Base-by-base conservation (phyloP, 176 grass and related monocot species). In the bread wheat (Triticum aestivum) region DNA sequence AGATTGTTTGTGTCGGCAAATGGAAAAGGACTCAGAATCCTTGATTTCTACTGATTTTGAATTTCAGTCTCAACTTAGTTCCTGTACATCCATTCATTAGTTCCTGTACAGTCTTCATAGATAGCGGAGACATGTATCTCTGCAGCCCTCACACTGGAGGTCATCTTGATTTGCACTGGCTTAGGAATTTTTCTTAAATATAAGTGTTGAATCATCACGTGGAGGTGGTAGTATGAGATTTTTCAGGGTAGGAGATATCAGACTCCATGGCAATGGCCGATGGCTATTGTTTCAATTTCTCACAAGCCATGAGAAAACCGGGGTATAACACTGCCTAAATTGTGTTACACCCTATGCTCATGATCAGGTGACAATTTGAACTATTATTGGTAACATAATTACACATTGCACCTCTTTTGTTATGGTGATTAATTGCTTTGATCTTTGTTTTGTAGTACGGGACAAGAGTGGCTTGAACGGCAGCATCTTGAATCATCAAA, bases 381-480 rank as follows among this genome's bases (percentile, higher is more conserved):
- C 38, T 11, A 11, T 14, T 18, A 54, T 21, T 79, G 10, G 30
- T 24, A 38, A 34, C 62, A 56, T 39, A 45, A 33, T 73, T 51
- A 34, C 11, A 21, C 27, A 2, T 15, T 44, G 54, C 63, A 21
- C 11, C 74, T 61, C 12, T 24, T 80, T 80, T 4, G 47, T 56
- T 56, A 56, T 56, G 15, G 56, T 80, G 75, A 37, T 59, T 63
- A 39, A 74, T 38, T 75, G 39, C 66, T 34, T 9, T 73, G 45
- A 49, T 27, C 79, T 77, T 85, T 45, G 38, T 65, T 81, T 94
- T 73, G 75, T 87, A 98, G 95, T 84, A 90, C 83, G 87, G 37
- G 93, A 95, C 80, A 90, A 95, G 89, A 98, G 33, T 87, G 93
- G 89, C 85, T 98, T 98, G 89, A 98, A 95, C 77, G 91, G 93